phyloP scores from a whole-genome alignment of 2,329 filamentous ascomycete genomes.

The Fonsecaea pedrosoi region DNA sequence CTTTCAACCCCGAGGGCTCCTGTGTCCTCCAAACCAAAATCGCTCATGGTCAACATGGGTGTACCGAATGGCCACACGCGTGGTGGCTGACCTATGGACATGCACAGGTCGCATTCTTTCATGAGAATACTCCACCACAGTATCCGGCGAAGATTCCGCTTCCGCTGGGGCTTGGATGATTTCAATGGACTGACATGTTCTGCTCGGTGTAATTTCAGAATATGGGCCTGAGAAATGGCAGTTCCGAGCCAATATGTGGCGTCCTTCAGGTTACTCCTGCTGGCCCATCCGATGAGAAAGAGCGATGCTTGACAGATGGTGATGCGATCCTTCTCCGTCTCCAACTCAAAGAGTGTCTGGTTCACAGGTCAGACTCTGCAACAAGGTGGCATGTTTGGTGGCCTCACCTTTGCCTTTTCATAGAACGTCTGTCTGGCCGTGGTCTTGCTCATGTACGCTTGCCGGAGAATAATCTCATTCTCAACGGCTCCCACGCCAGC shows the following conservation, averaged over 20 bases:
- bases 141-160: conserved; percentile 7
- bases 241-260: conserved; percentile 12
- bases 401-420: conserved; percentile 15
- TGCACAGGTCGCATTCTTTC: conserved; percentile 14
- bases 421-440: conserved; percentile 11
- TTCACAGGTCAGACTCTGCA: not conserved
- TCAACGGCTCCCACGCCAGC: conserved; percentile 19
- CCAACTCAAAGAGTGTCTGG: conserved; percentile 13
- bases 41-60: not conserved
- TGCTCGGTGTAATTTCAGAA: conserved; percentile 7
- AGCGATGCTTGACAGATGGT: conserved; percentile 16
- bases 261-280: conserved; percentile 7
- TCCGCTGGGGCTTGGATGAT: not conserved
- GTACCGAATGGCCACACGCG: conserved; percentile 5
- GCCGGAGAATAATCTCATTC: not conserved
- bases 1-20: not conserved
- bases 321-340: conserved; percentile 14
- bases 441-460: conserved; percentile 13
- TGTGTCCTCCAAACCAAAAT: not conserved
- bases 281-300: conserved; percentile 19
- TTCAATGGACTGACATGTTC: not conserved
- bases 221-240: not conserved
- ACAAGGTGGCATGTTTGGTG: not conserved
- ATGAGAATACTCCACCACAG: conserved; percentile 13
- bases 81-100: conserved; percentile 10